These are phyloP conservation scores for Teratosphaeria epicoccoides DNA, from an alignment of 2,329 filamentous ascomycete species.

Conservation along the genomic window DNA sequence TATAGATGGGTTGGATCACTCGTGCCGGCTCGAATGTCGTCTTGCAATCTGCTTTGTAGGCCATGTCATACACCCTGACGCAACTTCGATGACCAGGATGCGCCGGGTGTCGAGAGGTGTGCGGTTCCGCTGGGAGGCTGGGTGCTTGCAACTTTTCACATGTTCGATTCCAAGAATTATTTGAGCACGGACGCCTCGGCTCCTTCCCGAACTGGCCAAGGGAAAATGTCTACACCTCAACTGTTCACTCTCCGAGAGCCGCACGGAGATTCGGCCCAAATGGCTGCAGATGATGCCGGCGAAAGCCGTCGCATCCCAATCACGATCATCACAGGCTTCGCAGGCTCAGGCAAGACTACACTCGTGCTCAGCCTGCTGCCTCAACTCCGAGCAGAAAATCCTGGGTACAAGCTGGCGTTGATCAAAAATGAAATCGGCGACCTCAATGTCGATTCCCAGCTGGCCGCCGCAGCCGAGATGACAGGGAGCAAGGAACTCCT, in stretches of 20 bases:
- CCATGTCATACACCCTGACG: conserved; percentile 28
- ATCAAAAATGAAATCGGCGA: conserved; percentile 99
- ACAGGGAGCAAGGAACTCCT: conserved; percentile 85
- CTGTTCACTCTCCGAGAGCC: too few species aligned
- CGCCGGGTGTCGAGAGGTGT: not conserved
- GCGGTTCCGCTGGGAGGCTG: not conserved
- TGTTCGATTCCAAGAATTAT: not conserved
- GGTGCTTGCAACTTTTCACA: not conserved
- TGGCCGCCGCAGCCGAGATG: conserved; percentile 72
- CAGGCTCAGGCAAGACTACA: conserved; percentile 93
- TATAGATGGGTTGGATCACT: conserved; percentile 86
- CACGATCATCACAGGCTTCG: conserved; percentile 91
- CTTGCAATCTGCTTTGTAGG: conserved; percentile 52
- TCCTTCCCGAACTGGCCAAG: not conserved
- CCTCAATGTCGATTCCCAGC: conserved; percentile 82
- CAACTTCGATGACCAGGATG: not conserved
- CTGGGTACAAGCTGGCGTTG: conserved; percentile 81
- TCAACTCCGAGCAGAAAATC: conserved; percentile 76
- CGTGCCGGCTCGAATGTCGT: conserved; percentile 80
- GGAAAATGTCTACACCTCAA: too few species aligned
- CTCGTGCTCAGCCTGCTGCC: conserved; percentile 88
- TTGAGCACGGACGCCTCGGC: not conserved
- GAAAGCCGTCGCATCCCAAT: conserved; percentile 55
- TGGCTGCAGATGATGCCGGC: not conserved
- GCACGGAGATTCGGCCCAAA: too few species aligned